These are phyloP conservation scores for Pichia thaimueangensis DNA, from an alignment of 805 yeast genomes.

Conservation along the genomic window DNA sequence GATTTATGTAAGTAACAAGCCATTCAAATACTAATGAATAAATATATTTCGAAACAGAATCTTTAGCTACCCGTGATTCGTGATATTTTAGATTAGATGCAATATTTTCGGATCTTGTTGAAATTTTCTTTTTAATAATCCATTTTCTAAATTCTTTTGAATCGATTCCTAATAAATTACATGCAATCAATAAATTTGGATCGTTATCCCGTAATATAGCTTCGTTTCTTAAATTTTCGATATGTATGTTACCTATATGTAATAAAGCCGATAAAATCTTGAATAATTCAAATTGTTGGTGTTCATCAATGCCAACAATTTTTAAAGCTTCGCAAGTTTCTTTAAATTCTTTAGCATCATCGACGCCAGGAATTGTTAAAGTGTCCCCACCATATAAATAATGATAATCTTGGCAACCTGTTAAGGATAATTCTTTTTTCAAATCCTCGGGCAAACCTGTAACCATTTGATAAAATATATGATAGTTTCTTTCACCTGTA, in stretches of 20 bases:
- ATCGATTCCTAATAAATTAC: constrained; percentile 77
- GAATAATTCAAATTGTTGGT: constrained; percentile 62
- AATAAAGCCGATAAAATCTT: constrained; percentile 78
- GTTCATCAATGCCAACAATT: constrained; percentile 64
- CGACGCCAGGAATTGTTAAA: constrained; percentile 61
- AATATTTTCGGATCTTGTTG: constrained; percentile 86
- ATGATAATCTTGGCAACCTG: constrained; percentile 58
- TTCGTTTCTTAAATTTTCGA: constrained; percentile 76
- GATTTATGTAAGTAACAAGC: constrained; percentile 80
- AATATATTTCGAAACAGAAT: constrained; percentile 89
- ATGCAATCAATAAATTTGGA: constrained; percentile 71
- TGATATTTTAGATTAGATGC: constrained; percentile 71
- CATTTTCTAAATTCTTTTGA: constrained; percentile 72
- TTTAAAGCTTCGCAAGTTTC: constrained; percentile 71
- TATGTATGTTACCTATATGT: constrained; percentile 87
- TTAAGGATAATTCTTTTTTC: constrained; percentile 52
- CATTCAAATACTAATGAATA: constrained; percentile 91
- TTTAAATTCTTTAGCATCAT: constrained; percentile 71
- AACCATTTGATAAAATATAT: constrained; percentile 84
- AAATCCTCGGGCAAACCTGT: constrained; percentile 62
- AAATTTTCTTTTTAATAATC: constrained; percentile 87
- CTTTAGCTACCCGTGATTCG: constrained; percentile 87
- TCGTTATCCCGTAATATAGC: constrained; percentile 79
- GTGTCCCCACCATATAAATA: constrained; percentile 86
- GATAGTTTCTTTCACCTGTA: constrained; percentile 80